phyloP scores from a whole-genome alignment of 2,329 filamentous ascomycete species.

The Ophiostoma ips region DNA sequence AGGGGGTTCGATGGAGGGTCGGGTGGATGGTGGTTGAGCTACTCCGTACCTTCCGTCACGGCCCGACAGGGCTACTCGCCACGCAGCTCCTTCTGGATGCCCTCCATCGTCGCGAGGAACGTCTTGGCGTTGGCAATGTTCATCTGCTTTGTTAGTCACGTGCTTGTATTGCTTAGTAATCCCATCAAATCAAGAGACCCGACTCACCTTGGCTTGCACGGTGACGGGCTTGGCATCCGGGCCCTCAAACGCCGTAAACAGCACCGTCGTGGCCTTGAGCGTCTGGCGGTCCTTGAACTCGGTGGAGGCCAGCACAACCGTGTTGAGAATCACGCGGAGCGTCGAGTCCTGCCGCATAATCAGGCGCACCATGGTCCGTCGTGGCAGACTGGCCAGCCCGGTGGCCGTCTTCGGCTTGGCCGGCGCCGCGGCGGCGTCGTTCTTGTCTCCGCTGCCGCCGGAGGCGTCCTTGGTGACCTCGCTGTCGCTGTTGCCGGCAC shows the following conservation, averaged over 20 bases:
- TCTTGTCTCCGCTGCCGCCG: conserved; percentile 13
- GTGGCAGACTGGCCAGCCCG: conserved; percentile 6
- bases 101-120: conserved; percentile 35
- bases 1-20: too few species aligned
- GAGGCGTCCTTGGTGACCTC: conserved; percentile 16
- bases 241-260: conserved; percentile 50
- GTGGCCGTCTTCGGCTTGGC: not conserved
- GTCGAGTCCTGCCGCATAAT: conserved; percentile 88
- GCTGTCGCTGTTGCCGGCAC: conserved; percentile 12
- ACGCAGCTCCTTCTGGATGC: conserved; percentile 36
- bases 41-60: too few species aligned
- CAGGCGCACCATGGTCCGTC: conserved; percentile 49
- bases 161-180: too few species aligned
- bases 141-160: conserved; percentile 28
- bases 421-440: conserved; percentile 12
- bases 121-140: conserved; percentile 37
- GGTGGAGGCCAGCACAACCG: conserved; percentile 63
- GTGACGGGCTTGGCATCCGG: conserved; percentile 39
- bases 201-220: conserved; percentile 46
- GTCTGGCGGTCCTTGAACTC: conserved; percentile 64
- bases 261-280: conserved; percentile 54
- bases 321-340: conserved; percentile 76
- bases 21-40: too few species aligned
- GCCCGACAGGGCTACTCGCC: conserved; percentile 13
- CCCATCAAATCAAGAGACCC: too few species aligned